Evolutionary conservation across 331 rosid genomes (phyloP), one percentile per base, ranked within the genome.

Genomic region (Quercus phellos): DNA sequence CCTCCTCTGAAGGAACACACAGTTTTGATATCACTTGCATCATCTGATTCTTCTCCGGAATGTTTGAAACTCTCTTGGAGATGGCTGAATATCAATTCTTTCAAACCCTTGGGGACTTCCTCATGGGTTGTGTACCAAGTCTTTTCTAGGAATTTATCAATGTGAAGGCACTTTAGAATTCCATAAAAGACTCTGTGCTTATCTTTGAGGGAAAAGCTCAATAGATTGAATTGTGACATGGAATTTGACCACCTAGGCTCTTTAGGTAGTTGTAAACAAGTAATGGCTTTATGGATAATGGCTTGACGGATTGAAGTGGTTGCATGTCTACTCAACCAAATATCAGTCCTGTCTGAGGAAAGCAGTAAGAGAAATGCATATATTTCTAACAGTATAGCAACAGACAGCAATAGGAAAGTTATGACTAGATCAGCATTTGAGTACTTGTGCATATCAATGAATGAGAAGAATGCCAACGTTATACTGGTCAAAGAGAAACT

Each of bases 271-370:
- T 67, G 64, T 3, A 61, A 38, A 26, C 55, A 3, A 70, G 73
- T 18, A 14, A 79, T 70, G 58, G 38, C 38, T 5, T 34, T 34
- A 34, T 4, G 38, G 7, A 34, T 5, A 34, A 34, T 34, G 38
- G 2, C 24, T 7, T 9, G 56, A 58, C 24, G 61, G 72, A 59
- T 6, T 12, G 19, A 75, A 30, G 59, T 0, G 50, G 17, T 79
- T 8, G 32, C 71, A 3, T 5, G 69, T 73, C 55, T 68, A 54
- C 81, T 78, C 68, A 81, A 50, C 87, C 85, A 74, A 38, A n/a
- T 26, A 66, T 51, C 50, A 2, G 59, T 42, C 84, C 74, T 67
- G 56, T 77, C 77, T n/a, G 88, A 84, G 13, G 73, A 87, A 17
- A 79, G 64, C 26, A 81, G 21, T 4, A 77, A 34, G 42, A 34